Conservation (phyloP, 129 eudicot genomes). For the Pittosporum tobira region DNA sequence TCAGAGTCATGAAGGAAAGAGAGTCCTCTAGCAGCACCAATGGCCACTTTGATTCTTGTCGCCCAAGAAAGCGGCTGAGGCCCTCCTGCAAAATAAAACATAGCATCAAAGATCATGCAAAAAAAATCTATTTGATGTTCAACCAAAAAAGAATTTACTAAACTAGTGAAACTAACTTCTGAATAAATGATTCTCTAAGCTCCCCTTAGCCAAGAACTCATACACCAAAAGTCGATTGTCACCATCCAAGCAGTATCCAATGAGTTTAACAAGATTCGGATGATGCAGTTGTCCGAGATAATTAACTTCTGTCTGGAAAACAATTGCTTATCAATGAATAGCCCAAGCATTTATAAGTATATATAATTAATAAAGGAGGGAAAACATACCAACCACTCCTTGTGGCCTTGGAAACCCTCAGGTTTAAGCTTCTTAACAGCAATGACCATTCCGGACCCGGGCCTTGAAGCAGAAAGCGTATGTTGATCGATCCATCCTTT, state of each 20-base stretch:
- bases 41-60: constrained; percentile 78
- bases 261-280: constrained; percentile 81
- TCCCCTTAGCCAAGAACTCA: constrained; percentile 92
- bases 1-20: constrained; percentile 83
- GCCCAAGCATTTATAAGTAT: background rate
- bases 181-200: constrained; percentile 91
- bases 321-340: background rate
- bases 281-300: constrained; percentile 78
- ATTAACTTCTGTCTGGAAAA: constrained; percentile 83
- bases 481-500: constrained; percentile 90
- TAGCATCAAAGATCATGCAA: constrained; percentile 9
- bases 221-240: constrained; percentile 81
- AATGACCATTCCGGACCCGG: constrained; percentile 90
- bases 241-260: constrained; percentile 84
- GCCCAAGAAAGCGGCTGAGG: constrained; percentile 94
- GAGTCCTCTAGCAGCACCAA: constrained; percentile 89
- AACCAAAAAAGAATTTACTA: too few relatives aligned
- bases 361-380: background rate
- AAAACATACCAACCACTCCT: constrained; percentile 86
- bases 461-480: constrained; percentile 59
- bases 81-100: constrained; percentile 50
- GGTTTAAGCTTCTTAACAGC: constrained; percentile 96
- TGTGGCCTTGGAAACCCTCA: constrained; percentile 94
- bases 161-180: constrained; percentile 44
- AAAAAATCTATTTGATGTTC: too few relatives aligned